phyloP scores from a whole-genome alignment of 306 rosid species.

The Castanea crenata region DNA sequence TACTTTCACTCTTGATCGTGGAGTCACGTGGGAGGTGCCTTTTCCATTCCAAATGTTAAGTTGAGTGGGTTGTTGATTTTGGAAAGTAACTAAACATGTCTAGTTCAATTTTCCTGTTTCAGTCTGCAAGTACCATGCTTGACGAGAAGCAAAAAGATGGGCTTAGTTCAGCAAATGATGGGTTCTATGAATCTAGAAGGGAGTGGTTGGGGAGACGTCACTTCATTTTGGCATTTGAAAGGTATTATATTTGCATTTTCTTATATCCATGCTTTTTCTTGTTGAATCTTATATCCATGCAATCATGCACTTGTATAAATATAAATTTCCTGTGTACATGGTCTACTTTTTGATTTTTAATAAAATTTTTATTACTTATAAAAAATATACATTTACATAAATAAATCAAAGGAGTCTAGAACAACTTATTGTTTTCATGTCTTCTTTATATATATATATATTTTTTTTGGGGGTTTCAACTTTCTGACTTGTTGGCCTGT shows the following conservation, averaged over 20 bases:
- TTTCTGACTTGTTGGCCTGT: not conserved
- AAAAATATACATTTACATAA: not conserved
- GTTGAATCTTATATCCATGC: not conserved
- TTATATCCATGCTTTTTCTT: not conserved
- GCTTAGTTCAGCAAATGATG: conserved; percentile 77
- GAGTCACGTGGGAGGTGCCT: conserved; percentile 89
- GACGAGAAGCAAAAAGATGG: conserved; percentile 89
- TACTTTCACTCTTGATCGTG: conserved; percentile 93
- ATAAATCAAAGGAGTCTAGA: not conserved
- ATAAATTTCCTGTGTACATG: not conserved
- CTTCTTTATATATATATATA: not conserved
- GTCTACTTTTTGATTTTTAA: too few relatives aligned
- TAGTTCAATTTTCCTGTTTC: conserved; percentile 20
- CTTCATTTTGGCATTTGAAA: conserved; percentile 84
- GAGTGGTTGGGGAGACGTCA: conserved; percentile 96
- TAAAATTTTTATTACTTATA: too few relatives aligned
- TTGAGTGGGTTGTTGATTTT: conserved; percentile 6
- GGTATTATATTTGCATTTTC: conserved; percentile 42
- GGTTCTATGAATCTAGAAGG: conserved; percentile 94
- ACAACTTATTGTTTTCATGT: not conserved
- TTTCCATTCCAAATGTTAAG: conserved; percentile 23
- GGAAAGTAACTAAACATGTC: conserved; percentile 8
- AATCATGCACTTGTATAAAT: not conserved
- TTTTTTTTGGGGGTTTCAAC: not conserved
- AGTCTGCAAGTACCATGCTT: conserved; percentile 77